phyloP scores from a whole-genome alignment of 1,139 yeast species.

The Wickerhamomyces sp. region DNA sequence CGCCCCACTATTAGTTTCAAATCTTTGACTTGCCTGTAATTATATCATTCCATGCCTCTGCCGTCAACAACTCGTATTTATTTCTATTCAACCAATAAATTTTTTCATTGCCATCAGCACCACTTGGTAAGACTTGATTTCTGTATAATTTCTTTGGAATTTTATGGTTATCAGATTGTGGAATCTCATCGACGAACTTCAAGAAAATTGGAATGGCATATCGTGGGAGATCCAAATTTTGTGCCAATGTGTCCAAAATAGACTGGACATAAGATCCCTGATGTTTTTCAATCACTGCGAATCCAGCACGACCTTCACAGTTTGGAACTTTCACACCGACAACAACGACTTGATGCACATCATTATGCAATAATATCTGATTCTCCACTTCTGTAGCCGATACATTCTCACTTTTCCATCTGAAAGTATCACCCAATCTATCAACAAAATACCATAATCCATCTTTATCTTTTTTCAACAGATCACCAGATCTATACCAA shows the following conservation, averaged over 20 bases:
- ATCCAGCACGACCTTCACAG: slow-evolving; percentile 95
- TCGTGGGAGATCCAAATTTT: slow-evolving; percentile 56
- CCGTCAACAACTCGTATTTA: slow-evolving; percentile 51
- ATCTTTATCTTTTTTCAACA: slow-evolving; percentile 62
- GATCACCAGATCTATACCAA: slow-evolving; percentile 86
- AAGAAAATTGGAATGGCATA: slow-evolving; percentile 86
- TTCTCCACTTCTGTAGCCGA: slow-evolving; percentile 92
- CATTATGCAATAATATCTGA: slow-evolving; percentile 33
- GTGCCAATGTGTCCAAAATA: slow-evolving; percentile 28
- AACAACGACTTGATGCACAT: slow-evolving; percentile 67
- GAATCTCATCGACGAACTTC: slow-evolving; percentile 58
- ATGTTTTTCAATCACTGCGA: slow-evolving; percentile 66
- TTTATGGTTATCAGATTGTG: slow-evolving; percentile 79
- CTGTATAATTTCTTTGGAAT: slow-evolving; percentile 74
- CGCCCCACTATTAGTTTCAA: slow-evolving; percentile 14
- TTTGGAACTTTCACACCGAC: slow-evolving; percentile 85
- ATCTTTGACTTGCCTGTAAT: slow-evolving; percentile 26
- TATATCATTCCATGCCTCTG: slow-evolving; percentile 55
- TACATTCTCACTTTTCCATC: slow-evolving; percentile 97
- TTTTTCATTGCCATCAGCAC: slow-evolving; percentile 51
- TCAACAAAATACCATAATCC: slow-evolving; percentile 83
- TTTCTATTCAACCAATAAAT: slow-evolving; percentile 67
- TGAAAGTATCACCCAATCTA: slow-evolving; percentile 90
- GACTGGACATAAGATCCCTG: slow-evolving; percentile 29
- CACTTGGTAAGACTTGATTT: slow-evolving; percentile 72